Base-by-base conservation (phyloP, 768 basidiomycete species). In the Tylopilus balloui region DNA sequence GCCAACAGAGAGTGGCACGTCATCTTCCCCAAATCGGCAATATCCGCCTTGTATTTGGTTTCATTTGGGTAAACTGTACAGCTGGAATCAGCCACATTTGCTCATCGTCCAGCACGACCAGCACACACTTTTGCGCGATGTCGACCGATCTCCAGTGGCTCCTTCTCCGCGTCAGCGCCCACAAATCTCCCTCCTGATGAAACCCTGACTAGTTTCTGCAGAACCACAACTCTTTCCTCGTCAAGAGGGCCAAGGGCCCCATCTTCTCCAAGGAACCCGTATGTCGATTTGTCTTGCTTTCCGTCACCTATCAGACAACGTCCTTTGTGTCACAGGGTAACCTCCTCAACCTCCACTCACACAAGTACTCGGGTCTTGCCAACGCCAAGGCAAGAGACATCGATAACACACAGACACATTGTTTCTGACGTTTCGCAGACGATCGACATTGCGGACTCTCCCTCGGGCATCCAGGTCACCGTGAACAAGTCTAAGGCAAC, bases 81-180 rank as follows among this genome's bases (percentile, higher is more conserved):
- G 66, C 61, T 57, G 11, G 20, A 23, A 19, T 61, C 65, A 67
- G 67, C 67, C 66, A 67, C 66, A 56, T 1, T 53, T 12, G 54
- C 43, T 56, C 65, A 41, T 47, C 51, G 50, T 53, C 46, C 21
- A 21, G 51, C 34, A 45, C 54, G 50, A 51, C 51, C 44, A 53
- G 39, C 54, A 51, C 55, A 6, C 38, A 28, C 42, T 37, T 28
- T 47, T 48, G 51, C 73, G 81, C 72, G 67, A 92, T 92, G 89
- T 90, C 89, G 63, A 66, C 74, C 76, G 91, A 94, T 70, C 88
- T 95, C 71, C 80, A 93, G 75, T 95, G 92, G 92, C 84, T 92
- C 68, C 85, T 95, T 54, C 72, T 90, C 69, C 88, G 88, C 66
- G 88, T 90, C 64, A 65, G 86, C 81, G 38, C 45, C 10, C 28